phyloP scores from a whole-genome alignment of 345 rosid species.

The Melaleuca quinquenervia region DNA sequence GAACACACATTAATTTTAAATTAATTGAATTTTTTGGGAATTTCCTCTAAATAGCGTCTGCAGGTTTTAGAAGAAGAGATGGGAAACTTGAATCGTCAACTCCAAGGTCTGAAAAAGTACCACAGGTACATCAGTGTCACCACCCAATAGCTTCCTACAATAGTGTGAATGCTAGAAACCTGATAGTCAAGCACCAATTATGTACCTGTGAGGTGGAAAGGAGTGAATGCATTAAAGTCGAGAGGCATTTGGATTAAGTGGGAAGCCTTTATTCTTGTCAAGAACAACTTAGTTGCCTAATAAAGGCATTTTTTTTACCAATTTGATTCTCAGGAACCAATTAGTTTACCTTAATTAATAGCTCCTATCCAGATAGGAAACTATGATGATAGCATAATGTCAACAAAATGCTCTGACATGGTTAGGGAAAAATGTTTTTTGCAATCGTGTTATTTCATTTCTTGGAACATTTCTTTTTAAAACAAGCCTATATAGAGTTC shows the following conservation, averaged over 20 bases:
- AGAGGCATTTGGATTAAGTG: neutral
- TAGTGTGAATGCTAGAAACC: neutral
- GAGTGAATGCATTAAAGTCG: neutral
- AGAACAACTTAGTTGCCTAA: neutral
- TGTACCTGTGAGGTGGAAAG: neutral
- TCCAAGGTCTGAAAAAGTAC: neutral
- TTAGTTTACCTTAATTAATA: neutral
- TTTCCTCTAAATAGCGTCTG: neutral
- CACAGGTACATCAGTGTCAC: neutral
- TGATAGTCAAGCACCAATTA: neutral
- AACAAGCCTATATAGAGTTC: neutral
- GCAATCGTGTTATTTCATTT: neutral
- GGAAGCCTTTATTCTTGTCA: neutral
- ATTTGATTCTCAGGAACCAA: neutral
- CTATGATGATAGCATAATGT: neutral
- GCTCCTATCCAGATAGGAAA: neutral
- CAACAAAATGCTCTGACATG: neutral
- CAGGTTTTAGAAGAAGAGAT: neutral
- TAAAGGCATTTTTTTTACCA: neutral
- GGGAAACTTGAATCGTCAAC: neutral
- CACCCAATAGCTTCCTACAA: neutral
- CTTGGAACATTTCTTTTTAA: neutral
- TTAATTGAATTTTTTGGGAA: neutral
- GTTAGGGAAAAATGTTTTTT: neutral
- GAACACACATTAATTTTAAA: neutral